Evolutionary conservation across 1,139 yeast species (phyloP).

Genomic region (Geotrichum australiense): DNA sequence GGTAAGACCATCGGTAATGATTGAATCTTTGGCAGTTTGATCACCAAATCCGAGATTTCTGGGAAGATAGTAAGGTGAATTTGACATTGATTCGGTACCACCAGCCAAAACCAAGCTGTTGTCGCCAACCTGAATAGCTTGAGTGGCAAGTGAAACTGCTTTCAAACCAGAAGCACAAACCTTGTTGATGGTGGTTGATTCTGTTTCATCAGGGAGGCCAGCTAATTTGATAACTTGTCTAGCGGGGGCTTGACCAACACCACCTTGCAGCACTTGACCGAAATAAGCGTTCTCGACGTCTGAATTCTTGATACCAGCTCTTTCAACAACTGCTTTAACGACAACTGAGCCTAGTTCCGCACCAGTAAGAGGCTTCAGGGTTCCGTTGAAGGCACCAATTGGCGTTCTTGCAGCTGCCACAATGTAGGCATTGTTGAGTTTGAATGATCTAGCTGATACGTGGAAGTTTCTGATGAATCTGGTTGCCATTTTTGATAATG

Average conservation of each 20-base stretch:
- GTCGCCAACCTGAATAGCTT: slow-evolving; percentile 47
- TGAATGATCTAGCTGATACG: slow-evolving; percentile 9
- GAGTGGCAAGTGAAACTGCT: slow-evolving; percentile 50
- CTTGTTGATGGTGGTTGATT: slow-evolving; percentile 54
- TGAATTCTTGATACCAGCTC: slow-evolving; percentile 46
- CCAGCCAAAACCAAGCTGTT: slow-evolving; percentile 53
- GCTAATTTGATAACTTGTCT: slow-evolving; percentile 56
- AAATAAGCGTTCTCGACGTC: slow-evolving; percentile 49
- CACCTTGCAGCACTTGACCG: slow-evolving; percentile 55
- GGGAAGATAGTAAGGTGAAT: slow-evolving; percentile 43
- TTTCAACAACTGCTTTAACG: slow-evolving; percentile 48
- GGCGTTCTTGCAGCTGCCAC: slow-evolving; percentile 54
- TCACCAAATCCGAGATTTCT: slow-evolving; percentile 50
- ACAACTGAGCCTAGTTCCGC: slow-evolving; percentile 52
- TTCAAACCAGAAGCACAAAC: slow-evolving; percentile 60
- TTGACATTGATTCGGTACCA: slow-evolving; percentile 60
- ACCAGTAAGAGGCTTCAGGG: slow-evolving; percentile 44
- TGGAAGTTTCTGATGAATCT: slow-evolving; percentile 16
- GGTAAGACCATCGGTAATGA: slow-evolving; percentile 51
- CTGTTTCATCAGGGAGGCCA: slow-evolving; percentile 47
- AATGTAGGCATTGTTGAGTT: slow-evolving; percentile 39
- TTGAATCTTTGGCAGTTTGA: slow-evolving; percentile 43
- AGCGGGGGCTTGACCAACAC: slow-evolving; percentile 58
- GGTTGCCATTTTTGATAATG: slow-evolving; percentile 15
- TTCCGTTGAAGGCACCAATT: slow-evolving; percentile 52